These are phyloP conservation scores for Quillaja saponaria DNA, from an alignment of 306 rosid genomes.

Conservation along the genomic window DNA sequence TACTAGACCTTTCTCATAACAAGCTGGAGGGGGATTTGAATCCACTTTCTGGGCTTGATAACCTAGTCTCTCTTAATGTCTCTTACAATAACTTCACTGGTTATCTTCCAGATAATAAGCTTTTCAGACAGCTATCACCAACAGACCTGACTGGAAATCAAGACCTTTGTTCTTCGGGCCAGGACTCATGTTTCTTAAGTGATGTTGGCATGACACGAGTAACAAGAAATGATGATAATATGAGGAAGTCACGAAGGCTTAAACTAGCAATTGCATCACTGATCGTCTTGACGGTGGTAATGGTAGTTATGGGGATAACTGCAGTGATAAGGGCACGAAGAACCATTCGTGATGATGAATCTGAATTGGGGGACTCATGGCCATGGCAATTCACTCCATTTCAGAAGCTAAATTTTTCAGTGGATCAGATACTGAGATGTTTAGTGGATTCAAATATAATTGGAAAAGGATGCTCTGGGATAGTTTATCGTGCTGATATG, in stretches of 20 bases:
- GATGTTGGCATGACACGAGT: conserved; percentile 40
- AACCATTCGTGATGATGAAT: conserved; percentile 58
- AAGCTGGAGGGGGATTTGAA: conserved; percentile 72
- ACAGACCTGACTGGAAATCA: conserved; percentile 66
- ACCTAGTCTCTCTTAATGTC: conserved; percentile 84
- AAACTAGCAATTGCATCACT: conserved; percentile 75
- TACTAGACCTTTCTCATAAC: conserved; percentile 83
- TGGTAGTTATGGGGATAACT: conserved; percentile 70
- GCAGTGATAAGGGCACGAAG: conserved; percentile 77
- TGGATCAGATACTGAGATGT: conserved; percentile 67
- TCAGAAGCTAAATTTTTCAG: conserved; percentile 85
- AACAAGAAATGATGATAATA: conserved; percentile 35
- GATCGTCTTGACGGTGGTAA: conserved; percentile 59
- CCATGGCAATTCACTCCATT: conserved; percentile 92
- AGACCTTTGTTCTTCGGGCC: conserved; percentile 68
- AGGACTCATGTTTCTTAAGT: conserved; percentile 62
- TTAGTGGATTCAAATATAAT: conserved; percentile 75
- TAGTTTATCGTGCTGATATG: conserved; percentile 83
- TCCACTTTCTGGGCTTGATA: conserved; percentile 63
- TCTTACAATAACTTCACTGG: conserved; percentile 75
- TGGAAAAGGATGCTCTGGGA: conserved; percentile 91
- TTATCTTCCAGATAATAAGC: conserved; percentile 79
- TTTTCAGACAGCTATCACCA: conserved; percentile 72
- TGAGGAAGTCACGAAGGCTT: conserved; percentile 53
- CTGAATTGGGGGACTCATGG: conserved; percentile 81